Evolutionary conservation across 371 early-diverging fungal species (phyloP), one percentile per base, ranked within the genome.

Genomic region (Actinomucor elegans): DNA sequence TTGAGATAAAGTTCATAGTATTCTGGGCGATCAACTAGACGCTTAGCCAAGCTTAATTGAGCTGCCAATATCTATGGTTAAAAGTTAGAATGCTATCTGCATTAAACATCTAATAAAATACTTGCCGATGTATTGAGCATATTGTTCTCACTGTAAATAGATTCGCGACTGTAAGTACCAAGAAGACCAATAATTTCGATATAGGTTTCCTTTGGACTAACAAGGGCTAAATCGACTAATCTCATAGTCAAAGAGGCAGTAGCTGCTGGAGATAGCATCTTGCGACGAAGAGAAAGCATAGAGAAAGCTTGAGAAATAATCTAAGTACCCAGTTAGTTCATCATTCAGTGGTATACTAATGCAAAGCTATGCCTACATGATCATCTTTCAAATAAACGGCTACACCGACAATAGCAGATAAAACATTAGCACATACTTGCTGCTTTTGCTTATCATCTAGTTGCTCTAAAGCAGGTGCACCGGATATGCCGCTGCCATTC

Each of bases 401-500:
- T 27, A 89, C 76, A 42, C 79, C 84, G 31, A 86, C 75, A 54
- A 87, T 84, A 21, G 86, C 83, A 24, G 72, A 69, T 17, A 86
- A 57, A 24, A 78, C 76, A 62, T 84, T 84, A 42, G 69, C 73
- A 50, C 74, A 81, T 7, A 84, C 72, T 64, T 82, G 71, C 28
- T 76, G 75, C 24, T 77, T 73, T 57, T 80, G 81, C 2, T 61
- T 69, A 28, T 76, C 72, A 20, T 48, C 66, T 41, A 64, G 47
- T 57, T 68, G 65, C 18, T 80, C 62, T 2, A 57, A 36, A 27
- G 64, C 55, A 20, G 70, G 59, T 8, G 66, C 62, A 50, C 67
- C 63, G 26, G 69, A 47, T 6, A 74, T 67, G n/a, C 28, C 24
- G 9, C 27, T 50, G 15, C 63, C 23, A 57, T 66, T 23, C 68